A percentile compares a stretch with the other conserved stretches of the same genome.
Evolutionary conservation across 352 stramenopile genomes (phyloP).

Genomic region (Elongisporangium prolatum): DNA sequence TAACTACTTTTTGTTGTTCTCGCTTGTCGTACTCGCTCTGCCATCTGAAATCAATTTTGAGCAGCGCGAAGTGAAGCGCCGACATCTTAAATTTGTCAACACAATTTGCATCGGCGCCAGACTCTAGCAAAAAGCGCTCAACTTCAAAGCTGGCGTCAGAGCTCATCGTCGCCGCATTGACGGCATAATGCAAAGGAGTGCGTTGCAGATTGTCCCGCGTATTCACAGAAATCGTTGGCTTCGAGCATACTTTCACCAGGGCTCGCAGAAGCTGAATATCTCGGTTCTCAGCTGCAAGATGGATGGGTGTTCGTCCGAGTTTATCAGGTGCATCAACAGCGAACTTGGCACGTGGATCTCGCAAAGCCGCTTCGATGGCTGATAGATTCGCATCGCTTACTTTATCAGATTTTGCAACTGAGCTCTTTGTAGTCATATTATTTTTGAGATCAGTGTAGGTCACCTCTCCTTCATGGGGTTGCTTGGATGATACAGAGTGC

Average conservation of each 20-base stretch:
- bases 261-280: conserved; percentile 53
- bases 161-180: conserved; percentile 63
- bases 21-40: conserved; percentile 39
- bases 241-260: conserved; percentile 28
- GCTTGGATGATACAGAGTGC: conserved; percentile 41
- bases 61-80: conserved; percentile 58
- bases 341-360: conserved; percentile 32
- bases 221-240: conserved; percentile 45
- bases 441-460: conserved; percentile 32
- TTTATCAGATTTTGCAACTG: conserved; percentile 5
- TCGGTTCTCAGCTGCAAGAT: conserved; percentile 54
- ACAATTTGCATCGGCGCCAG: conserved; percentile 41
- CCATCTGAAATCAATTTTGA: conserved; percentile 71
- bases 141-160: conserved; percentile 76
- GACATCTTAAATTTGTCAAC: conserved; percentile 58
- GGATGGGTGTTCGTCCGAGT: conserved; percentile 46
- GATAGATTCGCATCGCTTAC: conserved; percentile 11
- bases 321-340: conserved; percentile 40
- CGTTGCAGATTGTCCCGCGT: conserved; percentile 38
- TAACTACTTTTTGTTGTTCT: conserved; percentile 18
- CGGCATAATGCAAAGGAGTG: conserved; percentile 66
- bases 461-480: conserved; percentile 54
- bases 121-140: conserved; percentile 61
- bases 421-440: conserved; percentile 7
- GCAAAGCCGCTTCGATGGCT: conserved; percentile 49